Evolutionary conservation across 2,329 filamentous ascomycete species (phyloP).

Genomic region (Salinomyces thailandicus): DNA sequence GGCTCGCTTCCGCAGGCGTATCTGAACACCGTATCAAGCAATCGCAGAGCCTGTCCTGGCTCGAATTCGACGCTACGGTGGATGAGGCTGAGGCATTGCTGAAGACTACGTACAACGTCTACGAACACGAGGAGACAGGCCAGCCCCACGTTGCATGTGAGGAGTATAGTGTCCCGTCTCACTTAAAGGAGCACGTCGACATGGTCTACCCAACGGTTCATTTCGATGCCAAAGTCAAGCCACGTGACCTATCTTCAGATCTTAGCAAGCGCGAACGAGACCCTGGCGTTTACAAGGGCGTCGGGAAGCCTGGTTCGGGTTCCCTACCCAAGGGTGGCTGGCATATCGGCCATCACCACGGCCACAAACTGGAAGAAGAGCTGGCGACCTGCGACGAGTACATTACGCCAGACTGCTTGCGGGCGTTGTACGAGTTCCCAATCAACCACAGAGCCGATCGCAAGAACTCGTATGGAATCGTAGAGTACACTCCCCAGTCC

Average conservation of each 20-base stretch:
- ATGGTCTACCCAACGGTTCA: conserved; percentile 32
- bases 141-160: conserved; percentile 29
- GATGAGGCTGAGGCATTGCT: conserved; percentile 45
- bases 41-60: conserved; percentile 43
- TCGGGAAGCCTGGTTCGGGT: conserved; percentile 21
- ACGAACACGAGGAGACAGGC: conserved; percentile 31
- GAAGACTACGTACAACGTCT: conserved; percentile 44
- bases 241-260: conserved; percentile 7
- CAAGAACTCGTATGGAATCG: conserved; percentile 44
- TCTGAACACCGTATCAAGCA: conserved; percentile 37
- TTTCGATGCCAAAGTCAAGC: conserved; percentile 28
- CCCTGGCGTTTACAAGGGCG: conserved; percentile 11
- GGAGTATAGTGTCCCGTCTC: conserved; percentile 27
- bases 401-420: conserved; percentile 47
- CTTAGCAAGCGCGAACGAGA: conserved; percentile 15
- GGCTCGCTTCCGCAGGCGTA: conserved; percentile 47
- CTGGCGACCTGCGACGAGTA: conserved; percentile 40
- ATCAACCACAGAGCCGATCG: conserved; percentile 27
- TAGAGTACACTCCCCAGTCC: conserved; percentile 42
- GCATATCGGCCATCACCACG: conserved; percentile 3
- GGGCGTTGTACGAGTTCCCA: conserved; percentile 28
- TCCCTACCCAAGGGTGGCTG: conserved; percentile 23
- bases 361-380: conserved; percentile 1
- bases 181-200: conserved; percentile 25
- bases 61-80: conserved; percentile 45